Percentiles rank a stretch among this genome's conserved stretches.
Evolutionary conservation across 352 stramenopile species (phyloP).

Genomic region (Phytopythium boreale): DNA sequence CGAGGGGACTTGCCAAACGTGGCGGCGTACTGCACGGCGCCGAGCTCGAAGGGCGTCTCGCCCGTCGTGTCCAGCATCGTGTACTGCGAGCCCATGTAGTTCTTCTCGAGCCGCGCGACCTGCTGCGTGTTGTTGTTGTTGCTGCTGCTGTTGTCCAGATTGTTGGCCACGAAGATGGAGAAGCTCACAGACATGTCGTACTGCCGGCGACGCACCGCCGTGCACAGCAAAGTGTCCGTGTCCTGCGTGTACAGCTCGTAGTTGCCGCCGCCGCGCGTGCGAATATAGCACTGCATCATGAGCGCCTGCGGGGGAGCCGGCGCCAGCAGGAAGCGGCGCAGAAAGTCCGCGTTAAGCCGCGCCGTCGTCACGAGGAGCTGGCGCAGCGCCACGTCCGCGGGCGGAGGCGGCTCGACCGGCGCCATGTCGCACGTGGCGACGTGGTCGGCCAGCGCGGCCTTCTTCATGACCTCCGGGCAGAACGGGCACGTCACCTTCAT

Average conservation of each 20-base stretch:
- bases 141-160: slow-evolving; percentile 26
- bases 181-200: slow-evolving; percentile 89
- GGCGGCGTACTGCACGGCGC: slow-evolving; percentile 80
- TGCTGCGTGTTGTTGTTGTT: slow-evolving; percentile 23
- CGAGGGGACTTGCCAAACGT: slow-evolving; percentile 85
- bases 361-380: slow-evolving; percentile 55
- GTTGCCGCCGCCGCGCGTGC: slow-evolving; percentile 72
- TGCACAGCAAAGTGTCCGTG: slow-evolving; percentile 71
- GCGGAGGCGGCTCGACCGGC: slow-evolving; percentile 67
- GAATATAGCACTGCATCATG: slow-evolving; percentile 89
- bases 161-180: slow-evolving; percentile 58
- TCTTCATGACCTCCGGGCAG: slow-evolving; percentile 73
- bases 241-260: slow-evolving; percentile 87
- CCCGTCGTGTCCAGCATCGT: slow-evolving; percentile 73
- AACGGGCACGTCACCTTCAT: slow-evolving; percentile 74
- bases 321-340: slow-evolving; percentile 56
- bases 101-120: slow-evolving; percentile 80
- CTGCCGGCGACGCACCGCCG: slow-evolving; percentile 72
- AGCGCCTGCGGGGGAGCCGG: slow-evolving; percentile 57
- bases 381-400: slow-evolving; percentile 64
- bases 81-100: slow-evolving; percentile 89
- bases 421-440: slow-evolving; percentile 62
- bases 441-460: slow-evolving; percentile 61
- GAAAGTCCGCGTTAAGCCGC: slow-evolving; percentile 45
- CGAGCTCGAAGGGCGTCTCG: slow-evolving; percentile 55